These are phyloP conservation scores for Plicaturopsis crispa DNA, from an alignment of 768 basidiomycete species.

Conservation along the genomic window DNA sequence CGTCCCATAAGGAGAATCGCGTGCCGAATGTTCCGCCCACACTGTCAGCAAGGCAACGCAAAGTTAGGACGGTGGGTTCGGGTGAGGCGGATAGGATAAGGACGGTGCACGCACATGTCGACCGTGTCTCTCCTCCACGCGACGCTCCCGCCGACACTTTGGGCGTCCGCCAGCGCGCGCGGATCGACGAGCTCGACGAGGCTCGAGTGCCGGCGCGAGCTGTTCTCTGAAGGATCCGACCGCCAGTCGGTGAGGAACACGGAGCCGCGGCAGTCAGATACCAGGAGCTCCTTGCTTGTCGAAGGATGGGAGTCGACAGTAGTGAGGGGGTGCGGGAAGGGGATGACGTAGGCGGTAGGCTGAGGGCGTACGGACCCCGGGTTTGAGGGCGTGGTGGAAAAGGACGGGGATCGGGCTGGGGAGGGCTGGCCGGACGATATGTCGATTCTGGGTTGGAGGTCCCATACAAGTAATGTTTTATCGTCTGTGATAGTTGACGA, in stretches of 20 bases:
- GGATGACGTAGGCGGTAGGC: constrained; percentile 71
- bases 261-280: constrained; percentile 67
- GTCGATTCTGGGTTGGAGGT: constrained; percentile 54
- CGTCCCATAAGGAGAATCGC: constrained; percentile 73
- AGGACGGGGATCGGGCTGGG: constrained; percentile 21
- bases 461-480: constrained; percentile 83
- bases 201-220: constrained; percentile 49
- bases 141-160: constrained; percentile 49
- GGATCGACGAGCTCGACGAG: constrained; percentile 72
- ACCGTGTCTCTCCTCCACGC: constrained; percentile 66
- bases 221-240: constrained; percentile 51
- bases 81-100: not conserved
- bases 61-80: no score
- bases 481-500: constrained; percentile 46
- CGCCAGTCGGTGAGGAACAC: constrained; percentile 82
- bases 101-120: constrained; percentile 52
- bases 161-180: constrained; percentile 45
- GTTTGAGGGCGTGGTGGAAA: constrained; percentile 20
- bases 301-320: constrained; percentile 64
- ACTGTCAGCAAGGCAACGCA: constrained; percentile 38
- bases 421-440: constrained; percentile 29
- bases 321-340: constrained; percentile 65
- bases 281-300: constrained; percentile 73
- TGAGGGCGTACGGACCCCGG: constrained; percentile 48
- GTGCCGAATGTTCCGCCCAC: constrained; percentile 70